Percentiles rank a stretch among this genome's conserved stretches.
phyloP scores from a whole-genome alignment of 2,329 filamentous ascomycete species.

The Penicillium expansum region DNA sequence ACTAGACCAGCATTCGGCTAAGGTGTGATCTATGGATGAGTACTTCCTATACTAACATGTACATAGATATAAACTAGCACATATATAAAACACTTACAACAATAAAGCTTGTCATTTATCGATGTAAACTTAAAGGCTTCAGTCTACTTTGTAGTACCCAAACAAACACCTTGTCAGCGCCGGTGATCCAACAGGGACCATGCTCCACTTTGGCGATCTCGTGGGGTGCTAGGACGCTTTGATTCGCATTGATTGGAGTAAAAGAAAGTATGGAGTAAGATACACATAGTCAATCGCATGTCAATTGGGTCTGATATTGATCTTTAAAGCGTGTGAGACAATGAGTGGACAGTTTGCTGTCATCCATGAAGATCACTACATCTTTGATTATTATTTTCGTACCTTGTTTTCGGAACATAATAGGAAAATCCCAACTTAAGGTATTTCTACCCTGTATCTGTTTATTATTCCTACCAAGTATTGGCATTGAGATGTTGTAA shows the following conservation, averaged over 20 bases:
- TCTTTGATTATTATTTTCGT: neutral
- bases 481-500: neutral
- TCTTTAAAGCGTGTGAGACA: neutral
- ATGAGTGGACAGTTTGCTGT: neutral
- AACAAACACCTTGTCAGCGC: neutral
- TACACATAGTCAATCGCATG: neutral
- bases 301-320: neutral
- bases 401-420: neutral
- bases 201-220: conserved; percentile 9
- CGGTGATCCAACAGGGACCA: neutral
- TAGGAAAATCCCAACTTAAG: too few species aligned
- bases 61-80: too few species aligned
- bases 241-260: conserved; percentile 1
- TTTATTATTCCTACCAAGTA: neutral
- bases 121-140: neutral
- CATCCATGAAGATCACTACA: neutral
- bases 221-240: neutral
- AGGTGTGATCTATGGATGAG: neutral
- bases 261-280: neutral
- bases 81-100: neutral
- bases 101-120: too few species aligned
- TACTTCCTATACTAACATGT: too few species aligned
- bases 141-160: neutral
- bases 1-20: neutral
- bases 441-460: neutral